phyloP scores from a whole-genome alignment of 164 flowering plant species.

The Macadamia integrifolia region DNA sequence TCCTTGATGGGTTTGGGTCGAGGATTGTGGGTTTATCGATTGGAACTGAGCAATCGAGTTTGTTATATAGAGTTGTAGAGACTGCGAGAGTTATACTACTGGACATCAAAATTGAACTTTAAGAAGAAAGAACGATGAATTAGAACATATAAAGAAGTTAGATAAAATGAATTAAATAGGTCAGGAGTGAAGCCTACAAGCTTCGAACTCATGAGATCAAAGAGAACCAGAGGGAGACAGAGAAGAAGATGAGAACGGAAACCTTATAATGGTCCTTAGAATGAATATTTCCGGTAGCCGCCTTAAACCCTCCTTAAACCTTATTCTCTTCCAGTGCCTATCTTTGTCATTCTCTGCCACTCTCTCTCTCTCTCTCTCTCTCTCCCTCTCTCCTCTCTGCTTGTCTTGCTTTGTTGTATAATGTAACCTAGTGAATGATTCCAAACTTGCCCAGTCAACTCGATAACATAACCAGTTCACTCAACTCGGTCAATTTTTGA shows the following conservation, averaged over 20 bases:
- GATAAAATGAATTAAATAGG: background rate
- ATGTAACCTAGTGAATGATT: no score
- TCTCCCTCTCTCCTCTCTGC: no score
- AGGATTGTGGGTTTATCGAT: constrained; percentile 11
- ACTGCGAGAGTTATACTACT: constrained; percentile 16
- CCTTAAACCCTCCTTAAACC: background rate
- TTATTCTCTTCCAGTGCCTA: no score
- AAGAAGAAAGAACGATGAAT: background rate
- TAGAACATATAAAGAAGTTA: background rate
- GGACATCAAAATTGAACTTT: constrained; percentile 34
- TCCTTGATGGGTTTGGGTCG: constrained; percentile 12
- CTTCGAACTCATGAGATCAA: background rate
- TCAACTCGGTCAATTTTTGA: no score
- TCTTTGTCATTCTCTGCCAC: no score
- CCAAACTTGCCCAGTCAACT: no score
- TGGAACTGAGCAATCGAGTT: constrained; percentile 14
- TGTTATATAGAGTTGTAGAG: constrained; percentile 5
- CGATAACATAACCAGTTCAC: no score
- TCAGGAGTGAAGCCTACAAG: background rate
- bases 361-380: no score
- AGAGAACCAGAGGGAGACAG: background rate
- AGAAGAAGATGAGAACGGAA: no score
- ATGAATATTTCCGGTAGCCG: background rate
- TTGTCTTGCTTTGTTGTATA: no score
- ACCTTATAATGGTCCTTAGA: no score